A percentile compares a stretch with the other conserved stretches of the same genome.
phyloP scores from a whole-genome alignment of 768 basidiomycete species.

The Suillus tomentosus region DNA sequence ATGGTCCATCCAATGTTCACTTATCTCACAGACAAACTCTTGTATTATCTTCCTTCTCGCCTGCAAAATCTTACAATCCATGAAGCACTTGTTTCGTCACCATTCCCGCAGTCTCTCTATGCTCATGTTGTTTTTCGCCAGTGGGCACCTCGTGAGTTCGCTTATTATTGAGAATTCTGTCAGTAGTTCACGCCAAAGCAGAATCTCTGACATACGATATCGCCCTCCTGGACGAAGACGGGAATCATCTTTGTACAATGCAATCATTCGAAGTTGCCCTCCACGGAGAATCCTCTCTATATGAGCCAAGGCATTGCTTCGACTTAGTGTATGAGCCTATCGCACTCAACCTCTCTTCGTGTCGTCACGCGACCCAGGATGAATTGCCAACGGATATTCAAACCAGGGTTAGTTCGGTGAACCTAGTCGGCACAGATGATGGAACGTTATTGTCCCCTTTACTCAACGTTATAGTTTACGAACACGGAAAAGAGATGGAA shows the following conservation, averaged over 20 bases:
- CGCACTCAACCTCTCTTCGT: background rate
- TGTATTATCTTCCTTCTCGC: slow-evolving; percentile 12
- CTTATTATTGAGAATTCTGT: too few relatives aligned
- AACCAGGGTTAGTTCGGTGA: too few relatives aligned
- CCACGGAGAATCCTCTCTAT: background rate
- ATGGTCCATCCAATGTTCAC: slow-evolving; percentile 10
- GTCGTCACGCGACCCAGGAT: background rate
- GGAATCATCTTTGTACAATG: background rate
- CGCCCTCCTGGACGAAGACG: background rate
- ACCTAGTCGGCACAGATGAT: background rate
- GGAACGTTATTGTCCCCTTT: background rate
- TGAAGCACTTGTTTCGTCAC: background rate
- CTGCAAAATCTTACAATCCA: slow-evolving; percentile 1
- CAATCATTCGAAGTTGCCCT: slow-evolving; percentile 8
- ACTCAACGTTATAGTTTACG: background rate
- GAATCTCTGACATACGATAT: background rate
- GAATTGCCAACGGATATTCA: background rate
- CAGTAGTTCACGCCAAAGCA: background rate
- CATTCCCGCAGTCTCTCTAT: background rate
- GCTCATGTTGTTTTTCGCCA: slow-evolving; percentile 7
- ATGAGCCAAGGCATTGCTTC: background rate
- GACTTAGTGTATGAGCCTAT: background rate
- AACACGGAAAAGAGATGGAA: background rate
- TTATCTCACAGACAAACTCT: background rate
- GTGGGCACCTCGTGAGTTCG: slow-evolving; percentile 8